Base-by-base conservation (phyloP, 1,284 basidiomycete species). In the Fistulinella cinereoalba region DNA sequence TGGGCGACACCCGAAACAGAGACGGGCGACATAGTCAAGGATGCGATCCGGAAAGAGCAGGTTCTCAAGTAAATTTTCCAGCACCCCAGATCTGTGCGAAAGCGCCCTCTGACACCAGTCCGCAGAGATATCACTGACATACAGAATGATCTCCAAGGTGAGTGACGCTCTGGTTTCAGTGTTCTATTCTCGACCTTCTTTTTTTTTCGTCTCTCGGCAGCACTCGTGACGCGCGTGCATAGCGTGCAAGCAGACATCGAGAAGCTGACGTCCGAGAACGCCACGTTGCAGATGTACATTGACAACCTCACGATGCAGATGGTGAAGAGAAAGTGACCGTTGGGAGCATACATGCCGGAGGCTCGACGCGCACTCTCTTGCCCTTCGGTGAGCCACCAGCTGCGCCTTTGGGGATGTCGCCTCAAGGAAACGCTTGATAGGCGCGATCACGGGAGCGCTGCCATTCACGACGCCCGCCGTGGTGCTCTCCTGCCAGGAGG, bases 231-330 rank as follows among this genome's bases (percentile, higher is more conserved):
- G n/a, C 79, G 85, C 48, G 81, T 86, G 1, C 77, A 84, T 52
- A 66, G 71, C 18, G 81, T 87, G 5, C 85, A 91, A 64, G 74
- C 72, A 46, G 89, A 92, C 55, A 76, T 88, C 15, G 83, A 88
- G 50, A 90, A 88, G 63, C 72, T 92, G 18, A 70, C 74, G 3
- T 84, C 86, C 1, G 85, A 85, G 46, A 92, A 92, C 56, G 81
- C 84, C 52, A 91, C 83, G 5, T 68, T 92, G 46, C 89, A 92
- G 63, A 86, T 85, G 80, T 92, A 92, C 60, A 91, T 92, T 57
- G 88, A 92, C 63, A 92, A 92, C 57, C 62, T 92, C 52, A 92
- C 89, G 0, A 75, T 86, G 61, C 83, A 91, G 65, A 88, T 90
- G 80, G 85, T 86, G 23, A 87, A 82, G 61, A 72, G 83, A 52